Conservation (phyloP, 140 eudicot genomes). For the Oenanthe javanica region DNA sequence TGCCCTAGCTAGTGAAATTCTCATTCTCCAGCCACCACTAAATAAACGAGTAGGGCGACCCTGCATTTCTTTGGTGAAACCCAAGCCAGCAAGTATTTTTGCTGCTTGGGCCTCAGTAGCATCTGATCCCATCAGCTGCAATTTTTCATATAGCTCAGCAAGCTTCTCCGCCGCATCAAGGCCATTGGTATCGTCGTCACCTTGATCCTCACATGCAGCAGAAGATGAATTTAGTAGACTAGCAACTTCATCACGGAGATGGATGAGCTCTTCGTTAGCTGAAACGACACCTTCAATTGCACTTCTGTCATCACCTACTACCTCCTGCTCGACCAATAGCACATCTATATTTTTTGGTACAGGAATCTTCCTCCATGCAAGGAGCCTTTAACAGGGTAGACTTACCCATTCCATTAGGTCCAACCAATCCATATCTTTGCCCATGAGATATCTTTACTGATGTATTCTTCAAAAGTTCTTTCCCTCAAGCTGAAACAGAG, state of each 20-base stretch:
- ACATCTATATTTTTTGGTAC: conserved; percentile 83
- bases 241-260: conserved; percentile 56
- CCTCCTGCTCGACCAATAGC: conserved; percentile 77
- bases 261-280: conserved; percentile 76
- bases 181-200: conserved; percentile 21
- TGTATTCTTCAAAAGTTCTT: conserved; percentile 62
- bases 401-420: conserved; percentile 83
- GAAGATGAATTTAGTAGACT: conserved; percentile 30
- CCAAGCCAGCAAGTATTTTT: conserved; percentile 47
- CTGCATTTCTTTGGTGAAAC: conserved; percentile 48
- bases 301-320: conserved; percentile 67
- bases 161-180: conserved; percentile 31
- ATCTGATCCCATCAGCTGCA: conserved; percentile 40
- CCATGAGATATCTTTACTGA: conserved; percentile 76
- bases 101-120: conserved; percentile 53
- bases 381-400: conserved; percentile 75
- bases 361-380: conserved; percentile 90
- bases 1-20: conserved; percentile 49
- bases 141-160: conserved; percentile 32
- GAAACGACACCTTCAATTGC: conserved; percentile 85
- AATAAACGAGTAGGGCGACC: conserved; percentile 38
- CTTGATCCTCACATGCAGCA: conserved; percentile 25
- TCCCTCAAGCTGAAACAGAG: conserved; percentile 75
- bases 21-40: conserved; percentile 61
- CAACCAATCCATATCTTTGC: conserved; percentile 65